phyloP scores from a whole-genome alignment of 2,329 filamentous ascomycete species.

The Lecanicillium sp. region DNA sequence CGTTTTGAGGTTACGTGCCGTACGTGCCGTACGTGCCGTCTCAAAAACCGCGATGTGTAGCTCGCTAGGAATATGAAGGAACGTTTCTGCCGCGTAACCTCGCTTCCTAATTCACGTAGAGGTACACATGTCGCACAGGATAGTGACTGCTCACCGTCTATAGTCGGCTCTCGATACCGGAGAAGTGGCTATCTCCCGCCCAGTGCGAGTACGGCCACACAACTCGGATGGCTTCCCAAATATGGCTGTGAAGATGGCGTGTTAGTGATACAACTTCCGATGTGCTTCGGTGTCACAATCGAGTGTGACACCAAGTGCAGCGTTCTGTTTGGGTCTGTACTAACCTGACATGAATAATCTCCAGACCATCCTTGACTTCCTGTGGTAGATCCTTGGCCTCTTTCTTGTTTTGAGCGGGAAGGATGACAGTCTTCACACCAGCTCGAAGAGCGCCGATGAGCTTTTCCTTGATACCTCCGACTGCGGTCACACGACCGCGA shows the following conservation, averaged over 20 bases:
- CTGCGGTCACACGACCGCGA: constrained; percentile 82
- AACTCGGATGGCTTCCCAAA: constrained; percentile 86
- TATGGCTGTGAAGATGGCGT: constrained; percentile 53
- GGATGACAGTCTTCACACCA: constrained; percentile 86
- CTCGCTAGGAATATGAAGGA: too few relatives aligned
- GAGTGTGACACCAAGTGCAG: not conserved
- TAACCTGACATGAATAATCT: constrained; percentile 86
- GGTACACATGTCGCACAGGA: not conserved
- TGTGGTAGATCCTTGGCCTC: constrained; percentile 85
- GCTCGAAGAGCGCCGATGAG: constrained; percentile 89
- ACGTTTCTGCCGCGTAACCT: too few relatives aligned
- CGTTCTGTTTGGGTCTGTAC: constrained; percentile 24
- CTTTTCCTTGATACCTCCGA: constrained; percentile 98
- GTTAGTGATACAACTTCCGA: constrained; percentile 24
- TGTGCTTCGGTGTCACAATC: too few relatives aligned
- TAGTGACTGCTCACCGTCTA: constrained; percentile 40
- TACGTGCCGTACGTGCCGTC: too few relatives aligned
- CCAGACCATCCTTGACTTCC: constrained; percentile 79
- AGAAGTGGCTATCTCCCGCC: constrained; percentile 64
- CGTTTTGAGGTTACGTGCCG: too few relatives aligned
- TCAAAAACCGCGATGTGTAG: too few relatives aligned
- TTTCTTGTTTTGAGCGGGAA: constrained; percentile 85
- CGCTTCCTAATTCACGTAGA: too few relatives aligned
- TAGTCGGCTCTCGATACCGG: constrained; percentile 73
- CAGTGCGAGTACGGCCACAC: constrained; percentile 90